A percentile compares a stretch with the other conserved stretches of the same genome.
phyloP scores from a whole-genome alignment of 2,329 filamentous ascomycete genomes.

The Chaetoscypha palmicola region DNA sequence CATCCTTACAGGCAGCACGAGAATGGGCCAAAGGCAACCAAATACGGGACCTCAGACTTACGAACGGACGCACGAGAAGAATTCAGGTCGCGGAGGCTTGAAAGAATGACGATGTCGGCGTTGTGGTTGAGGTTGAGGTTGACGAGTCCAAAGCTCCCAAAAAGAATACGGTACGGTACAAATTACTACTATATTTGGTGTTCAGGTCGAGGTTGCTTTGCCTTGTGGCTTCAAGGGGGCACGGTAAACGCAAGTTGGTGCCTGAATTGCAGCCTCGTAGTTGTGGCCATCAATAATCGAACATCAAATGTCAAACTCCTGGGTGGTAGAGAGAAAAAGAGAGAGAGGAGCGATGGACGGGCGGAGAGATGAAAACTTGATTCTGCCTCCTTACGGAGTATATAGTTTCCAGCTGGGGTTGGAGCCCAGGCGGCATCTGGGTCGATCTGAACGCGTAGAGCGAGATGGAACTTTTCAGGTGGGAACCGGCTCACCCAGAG shows the following conservation, averaged over 20 bases:
- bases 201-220: too few relatives aligned
- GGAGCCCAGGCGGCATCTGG: too few relatives aligned
- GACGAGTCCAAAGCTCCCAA: not conserved
- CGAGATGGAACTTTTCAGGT: too few relatives aligned
- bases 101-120: not conserved
- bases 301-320: not conserved
- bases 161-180: too few relatives aligned
- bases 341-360: not conserved
- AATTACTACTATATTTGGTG: conserved; percentile 1
- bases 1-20: conserved; percentile 12
- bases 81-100: too few relatives aligned
- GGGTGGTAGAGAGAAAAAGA: not conserved
- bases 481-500: too few relatives aligned
- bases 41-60: too few relatives aligned
- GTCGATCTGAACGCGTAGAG: too few relatives aligned
- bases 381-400: too few relatives aligned
- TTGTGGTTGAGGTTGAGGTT: not conserved
- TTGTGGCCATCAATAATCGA: conserved; percentile 11
- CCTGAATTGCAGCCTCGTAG: conserved; percentile 10
- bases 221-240: not conserved
- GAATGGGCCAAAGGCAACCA: conserved; percentile 2
- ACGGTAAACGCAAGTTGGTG: conserved; percentile 5
- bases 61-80: too few relatives aligned
- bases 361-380: too few relatives aligned
- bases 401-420: too few relatives aligned